phyloP scores from a whole-genome alignment of 495 filamentous ascomycete species.

The Lepraria neglecta region DNA sequence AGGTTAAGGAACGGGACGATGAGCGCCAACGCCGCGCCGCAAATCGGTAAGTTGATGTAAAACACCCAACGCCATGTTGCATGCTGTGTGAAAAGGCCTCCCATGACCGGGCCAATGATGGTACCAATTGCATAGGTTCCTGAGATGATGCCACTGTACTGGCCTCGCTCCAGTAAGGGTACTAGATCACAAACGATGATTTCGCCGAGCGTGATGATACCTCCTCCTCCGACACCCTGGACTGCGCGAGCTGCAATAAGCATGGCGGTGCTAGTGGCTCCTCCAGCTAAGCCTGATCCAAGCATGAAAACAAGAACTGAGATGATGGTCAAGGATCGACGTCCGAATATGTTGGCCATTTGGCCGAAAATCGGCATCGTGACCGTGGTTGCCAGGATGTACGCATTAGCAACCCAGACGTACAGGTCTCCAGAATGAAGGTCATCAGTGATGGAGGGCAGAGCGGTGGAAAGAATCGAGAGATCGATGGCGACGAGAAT shows the following conservation, averaged over 20 bases:
- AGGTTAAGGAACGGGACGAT: conserved; percentile 20
- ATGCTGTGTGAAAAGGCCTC: conserved; percentile 37
- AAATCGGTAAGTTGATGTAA: conserved; percentile 40
- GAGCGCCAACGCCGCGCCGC: conserved; percentile 29
- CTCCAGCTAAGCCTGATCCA: conserved; percentile 16
- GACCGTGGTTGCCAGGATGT: too few species aligned
- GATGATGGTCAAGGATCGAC: neutral
- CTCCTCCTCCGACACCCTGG: conserved; percentile 37
- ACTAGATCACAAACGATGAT: conserved; percentile 38
- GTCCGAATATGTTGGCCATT: neutral
- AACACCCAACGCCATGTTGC: conserved; percentile 40
- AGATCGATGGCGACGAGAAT: too few species aligned
- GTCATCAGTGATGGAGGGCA: too few species aligned
- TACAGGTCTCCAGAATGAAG: too few species aligned
- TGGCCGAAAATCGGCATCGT: too few species aligned
- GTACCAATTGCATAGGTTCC: conserved; percentile 36
- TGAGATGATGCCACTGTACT: conserved; percentile 32
- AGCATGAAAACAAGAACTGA: neutral
- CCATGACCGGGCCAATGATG: conserved; percentile 24
- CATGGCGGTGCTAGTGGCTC: conserved; percentile 15
- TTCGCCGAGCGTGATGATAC: conserved; percentile 29
- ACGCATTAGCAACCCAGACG: too few species aligned
- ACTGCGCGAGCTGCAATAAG: conserved; percentile 34
- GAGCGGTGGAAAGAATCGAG: too few species aligned
- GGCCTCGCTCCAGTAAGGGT: conserved; percentile 34